Evolutionary conservation across 805 yeast genomes (phyloP).

Genomic region (Kodamaea jinghongensis): DNA sequence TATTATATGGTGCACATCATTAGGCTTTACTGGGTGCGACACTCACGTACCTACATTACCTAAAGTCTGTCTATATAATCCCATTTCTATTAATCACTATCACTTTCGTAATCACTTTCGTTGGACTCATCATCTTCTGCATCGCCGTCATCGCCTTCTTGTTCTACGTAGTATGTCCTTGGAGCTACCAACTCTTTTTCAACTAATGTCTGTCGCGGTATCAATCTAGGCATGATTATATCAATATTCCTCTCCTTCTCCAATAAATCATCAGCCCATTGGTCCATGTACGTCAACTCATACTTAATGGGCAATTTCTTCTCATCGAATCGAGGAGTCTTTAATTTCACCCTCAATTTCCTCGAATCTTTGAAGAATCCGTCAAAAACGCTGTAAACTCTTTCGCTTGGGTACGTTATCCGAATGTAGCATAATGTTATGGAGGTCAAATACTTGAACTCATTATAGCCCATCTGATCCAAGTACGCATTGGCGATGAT

Average conservation of each 20-base stretch:
- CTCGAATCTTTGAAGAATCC: slow-evolving; percentile 63
- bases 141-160: slow-evolving; percentile 22
- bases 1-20: too few relatives aligned
- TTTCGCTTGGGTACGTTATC: slow-evolving; percentile 35
- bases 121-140: slow-evolving; percentile 20
- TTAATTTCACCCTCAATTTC: slow-evolving; percentile 49
- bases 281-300: slow-evolving; percentile 59
- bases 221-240: slow-evolving; percentile 66
- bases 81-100: slow-evolving; percentile 31
- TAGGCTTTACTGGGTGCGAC: too few relatives aligned
- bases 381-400: slow-evolving; percentile 52
- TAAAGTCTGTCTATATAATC: too few relatives aligned
- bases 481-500: slow-evolving; percentile 50
- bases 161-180: slow-evolving; percentile 31
- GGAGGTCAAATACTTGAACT: slow-evolving; percentile 74
- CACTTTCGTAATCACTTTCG: slow-evolving; percentile 31
- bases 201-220: slow-evolving; percentile 37
- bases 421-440: slow-evolving; percentile 66
- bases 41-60: too few relatives aligned
- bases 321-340: slow-evolving; percentile 23
- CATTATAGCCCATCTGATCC: slow-evolving; percentile 49
- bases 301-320: slow-evolving; percentile 28
- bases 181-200: slow-evolving; percentile 41
- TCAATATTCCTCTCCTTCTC: slow-evolving; percentile 64
- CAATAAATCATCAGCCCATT: slow-evolving; percentile 62